phyloP scores from a whole-genome alignment of 116 monocot species.

The Phalaenopsis hybrid region DNA sequence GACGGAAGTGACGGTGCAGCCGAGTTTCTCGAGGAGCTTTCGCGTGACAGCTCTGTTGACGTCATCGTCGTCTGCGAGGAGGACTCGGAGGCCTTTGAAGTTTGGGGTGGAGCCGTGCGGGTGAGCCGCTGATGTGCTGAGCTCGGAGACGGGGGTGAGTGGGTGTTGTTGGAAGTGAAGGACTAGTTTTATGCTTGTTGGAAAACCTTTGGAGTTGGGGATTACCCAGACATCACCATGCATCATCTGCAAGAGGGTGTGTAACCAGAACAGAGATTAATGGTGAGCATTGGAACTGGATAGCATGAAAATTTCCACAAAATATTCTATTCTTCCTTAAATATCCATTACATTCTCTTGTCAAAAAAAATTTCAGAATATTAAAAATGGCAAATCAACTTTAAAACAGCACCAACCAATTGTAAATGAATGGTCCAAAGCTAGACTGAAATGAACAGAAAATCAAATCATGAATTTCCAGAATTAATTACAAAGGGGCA shows the following conservation, averaged over 20 bases:
- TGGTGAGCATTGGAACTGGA: no score
- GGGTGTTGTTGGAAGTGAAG: conserved; percentile 26
- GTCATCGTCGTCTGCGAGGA: conserved; percentile 27
- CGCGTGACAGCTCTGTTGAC: conserved; percentile 24
- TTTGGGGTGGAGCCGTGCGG: neutral
- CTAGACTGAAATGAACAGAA: no score
- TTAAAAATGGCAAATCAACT: no score
- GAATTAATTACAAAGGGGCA: no score
- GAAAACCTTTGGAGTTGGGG: conserved; percentile 19
- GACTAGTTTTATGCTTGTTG: conserved; percentile 17
- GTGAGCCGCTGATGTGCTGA: neutral
- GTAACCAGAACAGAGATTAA: neutral
- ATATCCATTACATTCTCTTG: no score
- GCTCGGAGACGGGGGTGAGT: conserved; percentile 10
- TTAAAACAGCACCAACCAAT: no score
- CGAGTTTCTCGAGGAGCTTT: conserved; percentile 36
- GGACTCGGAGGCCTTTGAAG: conserved; percentile 26
- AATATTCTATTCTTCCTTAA: neutral
- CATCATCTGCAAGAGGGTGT: conserved; percentile 28
- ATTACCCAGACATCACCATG: conserved; percentile 30
- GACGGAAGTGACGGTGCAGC: conserved; percentile 23
- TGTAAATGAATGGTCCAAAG: no score
- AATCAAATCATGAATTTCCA: no score
- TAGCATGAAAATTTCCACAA: no score
- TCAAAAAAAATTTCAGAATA: no score